phyloP scores from a whole-genome alignment of 495 filamentous ascomycete species.

The Tuber calosporum region DNA sequence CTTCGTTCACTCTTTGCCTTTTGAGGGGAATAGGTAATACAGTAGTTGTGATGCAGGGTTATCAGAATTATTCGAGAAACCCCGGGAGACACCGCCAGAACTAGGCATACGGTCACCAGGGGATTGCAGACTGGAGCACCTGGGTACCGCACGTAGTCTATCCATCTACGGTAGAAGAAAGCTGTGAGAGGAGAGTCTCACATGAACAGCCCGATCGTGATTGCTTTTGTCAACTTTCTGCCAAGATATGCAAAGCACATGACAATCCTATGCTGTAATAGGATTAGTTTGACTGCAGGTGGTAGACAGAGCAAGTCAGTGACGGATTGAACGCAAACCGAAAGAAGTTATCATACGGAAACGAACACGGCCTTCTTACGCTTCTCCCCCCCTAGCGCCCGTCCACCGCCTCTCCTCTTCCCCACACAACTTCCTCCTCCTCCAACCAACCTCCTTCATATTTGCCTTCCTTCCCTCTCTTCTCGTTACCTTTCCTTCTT shows the following conservation, averaged over 20 bases:
- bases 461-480: background rate
- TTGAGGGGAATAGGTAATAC: too few relatives aligned
- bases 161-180: too few relatives aligned
- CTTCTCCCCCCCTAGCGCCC: background rate
- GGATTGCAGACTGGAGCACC: too few relatives aligned
- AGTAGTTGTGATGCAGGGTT: too few relatives aligned
- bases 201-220: background rate
- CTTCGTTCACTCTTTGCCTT: too few relatives aligned
- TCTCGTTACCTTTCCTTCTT: background rate
- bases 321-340: background rate
- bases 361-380: background rate
- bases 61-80: too few relatives aligned
- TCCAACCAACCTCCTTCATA: background rate
- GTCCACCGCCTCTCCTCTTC: background rate
- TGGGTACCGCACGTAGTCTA: too few relatives aligned
- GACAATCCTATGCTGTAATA: background rate
- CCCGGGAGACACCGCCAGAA: too few relatives aligned
- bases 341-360: background rate
- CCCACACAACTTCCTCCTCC: background rate
- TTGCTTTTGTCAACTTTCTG: background rate
- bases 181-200: background rate
- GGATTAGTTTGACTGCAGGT: background rate
- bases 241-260: background rate
- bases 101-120: too few relatives aligned
- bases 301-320: background rate